phyloP scores from a whole-genome alignment of 129 eudicot species.

The Helichrysum umbraculigerum region DNA sequence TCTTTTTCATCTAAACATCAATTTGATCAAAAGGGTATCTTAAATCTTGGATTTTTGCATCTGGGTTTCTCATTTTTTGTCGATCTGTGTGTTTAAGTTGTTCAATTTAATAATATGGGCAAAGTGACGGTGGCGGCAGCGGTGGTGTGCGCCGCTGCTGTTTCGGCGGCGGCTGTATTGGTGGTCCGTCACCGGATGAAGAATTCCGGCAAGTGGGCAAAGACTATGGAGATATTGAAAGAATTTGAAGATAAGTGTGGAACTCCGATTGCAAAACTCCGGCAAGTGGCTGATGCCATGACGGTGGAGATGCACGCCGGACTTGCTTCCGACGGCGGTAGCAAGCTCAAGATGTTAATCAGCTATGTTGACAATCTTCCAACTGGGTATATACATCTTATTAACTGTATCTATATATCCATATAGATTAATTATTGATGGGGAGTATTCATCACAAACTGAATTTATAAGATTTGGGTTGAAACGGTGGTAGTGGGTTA shows the following conservation, averaged over 20 bases:
- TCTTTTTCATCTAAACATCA: constrained; percentile 14
- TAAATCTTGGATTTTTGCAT: constrained; percentile 3
- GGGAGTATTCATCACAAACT: constrained; percentile 27
- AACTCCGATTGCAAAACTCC: constrained; percentile 61
- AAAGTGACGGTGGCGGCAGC: constrained; percentile 73
- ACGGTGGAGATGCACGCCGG: constrained; percentile 99
- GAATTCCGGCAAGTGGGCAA: constrained; percentile 66
- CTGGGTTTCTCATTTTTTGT: not conserved
- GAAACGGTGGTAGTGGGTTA: not conserved
- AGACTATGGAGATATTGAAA: constrained; percentile 58
- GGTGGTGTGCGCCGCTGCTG: constrained; percentile 80
- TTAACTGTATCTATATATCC: not conserved
- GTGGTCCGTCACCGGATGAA: constrained; percentile 70
- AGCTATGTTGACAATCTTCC: constrained; percentile 95
- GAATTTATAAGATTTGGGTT: constrained; percentile 30
- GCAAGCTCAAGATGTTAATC: constrained; percentile 95
- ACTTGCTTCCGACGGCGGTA: constrained; percentile 93
- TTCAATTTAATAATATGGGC: constrained; percentile 46
- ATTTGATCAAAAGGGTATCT: constrained; percentile 8
- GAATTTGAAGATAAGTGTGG: constrained; percentile 76
- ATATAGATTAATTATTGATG: constrained; percentile 9
- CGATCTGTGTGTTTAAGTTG: constrained; percentile 17
- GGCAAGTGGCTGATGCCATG: constrained; percentile 95
- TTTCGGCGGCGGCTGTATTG: constrained; percentile 68
- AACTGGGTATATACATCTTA: constrained; percentile 59